phyloP scores from a whole-genome alignment of 148 eudicot genomes.

The Selenicereus undatus region DNA sequence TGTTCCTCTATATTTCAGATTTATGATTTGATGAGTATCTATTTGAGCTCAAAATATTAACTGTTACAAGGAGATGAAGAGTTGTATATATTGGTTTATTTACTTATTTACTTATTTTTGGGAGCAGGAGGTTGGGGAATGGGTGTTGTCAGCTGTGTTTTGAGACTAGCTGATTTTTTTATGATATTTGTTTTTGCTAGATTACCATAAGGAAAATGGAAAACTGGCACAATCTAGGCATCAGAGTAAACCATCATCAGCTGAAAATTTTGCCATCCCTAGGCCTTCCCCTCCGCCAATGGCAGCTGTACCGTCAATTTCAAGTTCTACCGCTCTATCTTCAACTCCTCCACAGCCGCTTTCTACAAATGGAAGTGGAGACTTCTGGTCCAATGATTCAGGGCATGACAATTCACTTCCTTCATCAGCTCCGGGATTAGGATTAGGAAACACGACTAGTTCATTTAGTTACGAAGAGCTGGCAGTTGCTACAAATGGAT shows the following conservation, averaged over 20 bases:
- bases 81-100: too few species aligned
- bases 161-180: conserved; percentile 16
- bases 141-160: not conserved
- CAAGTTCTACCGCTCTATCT: conserved; percentile 27
- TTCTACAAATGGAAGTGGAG: conserved; percentile 61
- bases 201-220: conserved; percentile 52
- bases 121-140: not conserved
- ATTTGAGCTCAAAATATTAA: not conserved
- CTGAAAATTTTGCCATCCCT: conserved; percentile 37
- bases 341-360: conserved; percentile 34
- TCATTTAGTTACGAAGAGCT: conserved; percentile 76
- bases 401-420: conserved; percentile 43
- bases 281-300: conserved; percentile 43
- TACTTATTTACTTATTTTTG: too few species aligned
- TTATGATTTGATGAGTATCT: not conserved
- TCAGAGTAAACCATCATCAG: conserved; percentile 28
- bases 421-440: conserved; percentile 59
- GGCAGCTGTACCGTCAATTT: conserved; percentile 38
- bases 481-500: conserved; percentile 83
- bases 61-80: too few species aligned
- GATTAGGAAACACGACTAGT: conserved; percentile 59
- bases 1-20: not conserved
- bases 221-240: conserved; percentile 54
- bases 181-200: conserved; percentile 28
- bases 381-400: conserved; percentile 57